Evolutionary conservation across 495 filamentous ascomycete genomes (phyloP), one percentile per base, ranked within the genome.

Genomic region (Penicillium mononematosum): DNA sequence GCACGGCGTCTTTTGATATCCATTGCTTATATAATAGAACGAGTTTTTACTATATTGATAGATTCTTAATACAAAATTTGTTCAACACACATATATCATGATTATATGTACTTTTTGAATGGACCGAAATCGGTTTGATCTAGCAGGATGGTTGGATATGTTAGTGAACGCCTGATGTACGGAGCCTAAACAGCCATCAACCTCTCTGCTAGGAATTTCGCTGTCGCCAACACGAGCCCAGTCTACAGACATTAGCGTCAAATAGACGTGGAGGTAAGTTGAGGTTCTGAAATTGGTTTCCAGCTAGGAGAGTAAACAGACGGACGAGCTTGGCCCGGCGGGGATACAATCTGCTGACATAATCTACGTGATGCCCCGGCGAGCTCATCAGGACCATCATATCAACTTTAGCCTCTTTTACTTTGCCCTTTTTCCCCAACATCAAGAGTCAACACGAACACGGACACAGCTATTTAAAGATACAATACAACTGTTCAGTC

Each of bases 21-120:
- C 32, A 32, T 47, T 29, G 32, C 75, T 16, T 73, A 72, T 41
- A 53, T 29, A 31, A 14, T 42, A 5, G 19, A 11, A 32, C 11
- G 6, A 19, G 9, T 9, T 44, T 52, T 52, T 39, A n/a, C 44
- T 24, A 42, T 42, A 51, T 31, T 17, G 8, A 52, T 43, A 53
- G 16, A 25, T 44, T 19, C 8, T 44, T 39, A 46, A 46, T 46
- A 27, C 16, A 10, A 29, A 29, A 17, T 50, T 36, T 38, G 8
- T 32, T 32, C 20, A 19, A 20, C 4, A 11, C 45, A 20, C 11
- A 32, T 32, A 19, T n/a, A 47, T 25, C 24, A 11, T 10, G 45
- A n/a, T 6, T 43, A 43, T 43, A 20, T 8, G 41, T 43, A 16
- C 14, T 36, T 16, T n/a, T 39, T 39, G 16, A 17, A n/a, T 5